Conservation (phyloP, 2,329 filamentous ascomycete species). For the Triangularia verruculosa region DNA sequence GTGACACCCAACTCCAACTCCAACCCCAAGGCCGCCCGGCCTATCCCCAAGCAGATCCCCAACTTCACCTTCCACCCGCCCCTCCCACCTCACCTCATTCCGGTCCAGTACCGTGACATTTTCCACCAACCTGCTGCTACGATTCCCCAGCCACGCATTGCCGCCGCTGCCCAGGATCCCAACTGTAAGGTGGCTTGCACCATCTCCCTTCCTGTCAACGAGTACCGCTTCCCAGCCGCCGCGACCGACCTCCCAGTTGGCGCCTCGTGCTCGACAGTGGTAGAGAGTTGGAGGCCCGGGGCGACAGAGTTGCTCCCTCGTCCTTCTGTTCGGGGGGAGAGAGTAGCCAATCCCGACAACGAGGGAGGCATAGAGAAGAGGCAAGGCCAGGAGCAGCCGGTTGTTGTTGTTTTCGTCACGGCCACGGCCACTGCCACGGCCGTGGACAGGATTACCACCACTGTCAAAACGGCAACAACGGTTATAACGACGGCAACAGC, state of each 20-base stretch:
- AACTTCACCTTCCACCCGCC: background rate
- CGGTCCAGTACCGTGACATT: background rate
- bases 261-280: background rate
- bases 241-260: background rate
- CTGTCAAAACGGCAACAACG: background rate
- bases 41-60: background rate
- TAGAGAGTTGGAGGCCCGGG: background rate
- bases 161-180: background rate
- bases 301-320: conserved; percentile 2
- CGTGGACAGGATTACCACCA: background rate
- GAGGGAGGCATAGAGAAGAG: background rate
- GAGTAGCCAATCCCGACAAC: background rate
- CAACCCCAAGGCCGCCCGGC: background rate
- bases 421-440: background rate
- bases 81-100: background rate
- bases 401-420: background rate
- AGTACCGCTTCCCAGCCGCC: background rate
- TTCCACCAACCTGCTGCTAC: background rate
- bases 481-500: background rate
- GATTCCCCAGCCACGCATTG: background rate
- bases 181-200: conserved; percentile 1
- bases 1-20: background rate
- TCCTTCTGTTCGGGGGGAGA: background rate
- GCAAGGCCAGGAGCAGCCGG: background rate
- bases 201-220: background rate